Conservation (phyloP, 495 filamentous ascomycete species). For the Articulospora tetracladia region DNA sequence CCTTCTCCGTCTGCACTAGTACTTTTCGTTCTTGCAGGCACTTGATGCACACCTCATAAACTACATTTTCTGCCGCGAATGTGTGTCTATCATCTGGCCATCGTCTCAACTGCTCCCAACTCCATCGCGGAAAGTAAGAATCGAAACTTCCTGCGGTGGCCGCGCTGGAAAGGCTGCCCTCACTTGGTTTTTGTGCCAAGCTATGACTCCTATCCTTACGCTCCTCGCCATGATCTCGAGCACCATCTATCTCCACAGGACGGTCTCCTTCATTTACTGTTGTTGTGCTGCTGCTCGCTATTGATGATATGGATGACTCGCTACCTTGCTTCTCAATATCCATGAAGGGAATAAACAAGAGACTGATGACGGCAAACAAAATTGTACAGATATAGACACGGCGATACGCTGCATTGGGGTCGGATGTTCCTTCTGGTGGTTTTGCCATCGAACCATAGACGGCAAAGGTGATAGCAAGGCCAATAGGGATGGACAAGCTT, state of each 20-base stretch:
- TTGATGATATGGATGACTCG: not conserved
- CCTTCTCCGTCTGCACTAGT: constrained; percentile 27
- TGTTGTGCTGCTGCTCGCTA: not conserved
- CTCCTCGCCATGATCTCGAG: not conserved
- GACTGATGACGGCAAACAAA: constrained; percentile 26
- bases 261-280: not conserved
- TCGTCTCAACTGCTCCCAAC: constrained; percentile 11
- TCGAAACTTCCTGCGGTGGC: constrained; percentile 10
- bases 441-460: constrained; percentile 28
- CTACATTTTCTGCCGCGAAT: not conserved
- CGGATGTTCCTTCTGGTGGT: constrained; percentile 15
- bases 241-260: not conserved
- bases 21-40: constrained; percentile 21
- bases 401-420: constrained; percentile 29
- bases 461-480: constrained; percentile 32
- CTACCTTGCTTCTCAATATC: constrained; percentile 29
- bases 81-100: constrained; percentile 6
- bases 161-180: constrained; percentile 11
- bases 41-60: constrained; percentile 21
- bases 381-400: constrained; percentile 32
- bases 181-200: constrained; percentile 4
- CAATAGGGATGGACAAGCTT: constrained; percentile 32
- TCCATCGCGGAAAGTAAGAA: constrained; percentile 21
- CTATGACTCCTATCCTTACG: not conserved
- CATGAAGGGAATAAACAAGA: constrained; percentile 32